A percentile compares a stretch with the other conserved stretches of the same genome.
Evolutionary conservation across 805 yeast species (phyloP).

Genomic region (Wickerhamiella kurtzmanii): DNA sequence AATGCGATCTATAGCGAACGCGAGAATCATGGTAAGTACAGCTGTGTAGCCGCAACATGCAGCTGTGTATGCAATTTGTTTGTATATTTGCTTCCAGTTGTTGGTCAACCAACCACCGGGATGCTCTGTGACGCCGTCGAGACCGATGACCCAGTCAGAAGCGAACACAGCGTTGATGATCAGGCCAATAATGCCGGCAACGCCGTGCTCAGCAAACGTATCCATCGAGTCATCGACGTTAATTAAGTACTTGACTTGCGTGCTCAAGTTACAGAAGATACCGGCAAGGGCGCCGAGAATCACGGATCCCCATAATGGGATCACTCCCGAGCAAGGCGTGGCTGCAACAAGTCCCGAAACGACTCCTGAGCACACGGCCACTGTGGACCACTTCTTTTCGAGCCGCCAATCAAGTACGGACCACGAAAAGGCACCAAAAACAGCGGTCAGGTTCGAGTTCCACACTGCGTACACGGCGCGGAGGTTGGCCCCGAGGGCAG

Average conservation of each 20-base stretch:
- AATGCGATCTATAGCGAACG: conserved; percentile 56
- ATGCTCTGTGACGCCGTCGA: conserved; percentile 75
- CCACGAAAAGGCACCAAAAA: conserved; percentile 87
- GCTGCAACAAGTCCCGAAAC: conserved; percentile 96
- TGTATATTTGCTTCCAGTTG: conserved; percentile 82
- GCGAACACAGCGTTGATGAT: conserved; percentile 84
- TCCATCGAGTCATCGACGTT: conserved; percentile 87
- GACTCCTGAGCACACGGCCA: conserved; percentile 88
- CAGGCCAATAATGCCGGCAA: conserved; percentile 84
- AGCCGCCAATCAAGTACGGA: conserved; percentile 76
- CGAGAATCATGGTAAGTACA: conserved; percentile 63
- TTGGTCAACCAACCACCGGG: conserved; percentile 87
- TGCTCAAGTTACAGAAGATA: conserved; percentile 74
- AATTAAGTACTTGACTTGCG: conserved; percentile 68
- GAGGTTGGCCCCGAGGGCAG: conserved; percentile 68
- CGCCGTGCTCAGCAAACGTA: conserved; percentile 96
- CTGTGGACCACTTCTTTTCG: conserved; percentile 86
- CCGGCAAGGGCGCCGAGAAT: conserved; percentile 74
- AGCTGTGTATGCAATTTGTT: conserved; percentile 68
- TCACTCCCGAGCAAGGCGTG: conserved; percentile 85
- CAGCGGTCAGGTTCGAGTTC: conserved; percentile 84
- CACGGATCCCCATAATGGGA: conserved; percentile 85
- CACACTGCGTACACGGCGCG: conserved; percentile 80
- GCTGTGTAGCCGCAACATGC: conserved; percentile 66
- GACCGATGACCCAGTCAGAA: conserved; percentile 75